Conservation (phyloP, 192 early-diverging fungal species). For the Diversispora eburnea region DNA sequence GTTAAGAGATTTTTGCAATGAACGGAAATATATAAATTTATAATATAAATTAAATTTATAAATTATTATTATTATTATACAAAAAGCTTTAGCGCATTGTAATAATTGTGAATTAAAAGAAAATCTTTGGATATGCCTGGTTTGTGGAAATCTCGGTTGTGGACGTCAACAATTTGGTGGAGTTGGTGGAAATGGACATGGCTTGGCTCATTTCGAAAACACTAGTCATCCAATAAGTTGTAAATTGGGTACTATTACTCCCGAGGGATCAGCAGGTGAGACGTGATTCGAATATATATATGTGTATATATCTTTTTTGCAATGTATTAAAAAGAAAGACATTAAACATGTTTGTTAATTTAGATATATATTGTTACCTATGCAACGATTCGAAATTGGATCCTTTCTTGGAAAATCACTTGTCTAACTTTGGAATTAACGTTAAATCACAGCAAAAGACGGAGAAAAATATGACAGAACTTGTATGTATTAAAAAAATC, state of each 20-base stretch:
- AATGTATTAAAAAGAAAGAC: background rate
- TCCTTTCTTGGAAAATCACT: constrained; percentile 70
- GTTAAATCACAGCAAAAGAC: constrained; percentile 82
- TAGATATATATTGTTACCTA: constrained; percentile 80
- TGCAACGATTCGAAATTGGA: constrained; percentile 84
- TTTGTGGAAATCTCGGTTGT: constrained; percentile 91
- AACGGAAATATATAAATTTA: background rate
- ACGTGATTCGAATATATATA: background rate
- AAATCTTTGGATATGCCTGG: constrained; percentile 95
- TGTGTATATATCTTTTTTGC: background rate
- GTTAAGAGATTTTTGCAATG: background rate
- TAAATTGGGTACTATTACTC: constrained; percentile 96
- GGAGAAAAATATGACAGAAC: constrained; percentile 84
- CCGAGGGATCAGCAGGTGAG: constrained; percentile 89
- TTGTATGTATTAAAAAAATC: constrained; percentile 50
- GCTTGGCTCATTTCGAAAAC: constrained; percentile 73
- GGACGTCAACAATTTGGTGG: constrained; percentile 94
- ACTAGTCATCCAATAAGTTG: constrained; percentile 80
- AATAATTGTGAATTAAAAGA: constrained; percentile 79
- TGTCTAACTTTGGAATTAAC: constrained; percentile 87
- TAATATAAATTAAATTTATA: constrained; percentile 16
- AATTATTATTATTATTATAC: background rate
- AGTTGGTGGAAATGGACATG: constrained; percentile 90
- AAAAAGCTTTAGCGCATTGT: constrained; percentile 65
- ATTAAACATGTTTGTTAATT: background rate